Evolutionary conservation across 2,329 filamentous ascomycete genomes (phyloP).

Genomic region (Setomelanomma holmii): DNA sequence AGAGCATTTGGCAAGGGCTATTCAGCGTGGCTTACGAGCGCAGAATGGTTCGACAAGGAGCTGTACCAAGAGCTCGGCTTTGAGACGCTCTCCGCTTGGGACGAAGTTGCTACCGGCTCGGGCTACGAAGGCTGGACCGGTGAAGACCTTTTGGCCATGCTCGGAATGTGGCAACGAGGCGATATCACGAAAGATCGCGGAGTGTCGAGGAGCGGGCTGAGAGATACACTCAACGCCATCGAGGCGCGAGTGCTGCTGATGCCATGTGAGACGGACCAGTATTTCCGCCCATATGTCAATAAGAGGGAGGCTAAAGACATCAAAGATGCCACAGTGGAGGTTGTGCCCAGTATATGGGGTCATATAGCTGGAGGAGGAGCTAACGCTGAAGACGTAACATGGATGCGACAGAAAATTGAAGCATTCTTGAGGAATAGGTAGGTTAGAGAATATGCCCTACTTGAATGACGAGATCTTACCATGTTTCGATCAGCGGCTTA

Average conservation of each 20-base stretch:
- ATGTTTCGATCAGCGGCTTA: no score
- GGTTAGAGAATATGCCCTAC: no score
- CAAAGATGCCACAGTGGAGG: slow-evolving; percentile 35
- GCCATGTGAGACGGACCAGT: slow-evolving; percentile 51
- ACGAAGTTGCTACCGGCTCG: slow-evolving; percentile 31
- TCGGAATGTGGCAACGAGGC: slow-evolving; percentile 53
- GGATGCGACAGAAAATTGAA: slow-evolving; percentile 27
- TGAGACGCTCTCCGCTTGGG: slow-evolving; percentile 28
- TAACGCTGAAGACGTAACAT: slow-evolving; percentile 39
- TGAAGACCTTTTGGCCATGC: slow-evolving; percentile 48
- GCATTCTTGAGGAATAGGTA: slow-evolving; percentile 5
- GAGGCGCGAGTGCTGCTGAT: slow-evolving; percentile 49
- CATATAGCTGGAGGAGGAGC: slow-evolving; percentile 51
- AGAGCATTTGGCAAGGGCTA: slow-evolving; percentile 50
- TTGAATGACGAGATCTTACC: no score
- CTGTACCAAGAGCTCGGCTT: slow-evolving; percentile 46
- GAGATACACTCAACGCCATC: slow-evolving; percentile 45
- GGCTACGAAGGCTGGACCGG: slow-evolving; percentile 39
- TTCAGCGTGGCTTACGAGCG: slow-evolving; percentile 51
- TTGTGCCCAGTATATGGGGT: slow-evolving; percentile 51
- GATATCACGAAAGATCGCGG: slow-evolving; percentile 45
- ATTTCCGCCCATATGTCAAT: slow-evolving; percentile 51
- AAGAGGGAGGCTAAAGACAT: slow-evolving; percentile 47
- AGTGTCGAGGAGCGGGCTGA: slow-evolving; percentile 32
- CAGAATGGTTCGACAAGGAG: slow-evolving; percentile 50